A percentile compares a stretch with the other conserved stretches of the same genome.
These are phyloP conservation scores for Erodium chrysanthum DNA, from an alignment of 441 rosid species.

Conservation along the genomic window DNA sequence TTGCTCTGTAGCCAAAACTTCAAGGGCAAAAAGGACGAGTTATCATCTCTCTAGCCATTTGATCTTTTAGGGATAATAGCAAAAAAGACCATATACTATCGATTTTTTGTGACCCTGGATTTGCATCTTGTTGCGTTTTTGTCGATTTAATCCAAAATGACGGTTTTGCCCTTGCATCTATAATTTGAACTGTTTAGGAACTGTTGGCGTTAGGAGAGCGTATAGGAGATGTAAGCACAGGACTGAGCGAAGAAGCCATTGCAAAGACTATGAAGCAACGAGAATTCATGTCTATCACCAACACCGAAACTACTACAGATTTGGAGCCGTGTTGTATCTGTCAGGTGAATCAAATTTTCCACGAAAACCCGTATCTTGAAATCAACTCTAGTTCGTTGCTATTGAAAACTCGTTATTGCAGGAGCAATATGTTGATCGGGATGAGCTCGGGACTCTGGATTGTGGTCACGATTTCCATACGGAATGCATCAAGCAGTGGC, in stretches of 20 bases:
- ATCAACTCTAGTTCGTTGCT: too few species aligned
- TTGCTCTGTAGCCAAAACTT: too few species aligned
- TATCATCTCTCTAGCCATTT: too few species aligned
- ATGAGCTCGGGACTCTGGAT: conserved; percentile 59
- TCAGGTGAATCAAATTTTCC: conserved; percentile 39
- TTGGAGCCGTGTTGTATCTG: conserved; percentile 73
- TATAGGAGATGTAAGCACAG: conserved; percentile 74
- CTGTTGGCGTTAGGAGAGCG: conserved; percentile 74
- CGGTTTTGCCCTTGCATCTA: too few species aligned
- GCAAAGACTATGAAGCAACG: conserved; percentile 44
- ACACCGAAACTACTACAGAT: conserved; percentile 26
- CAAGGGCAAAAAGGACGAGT: too few species aligned
- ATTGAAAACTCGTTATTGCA: conserved; percentile 19
- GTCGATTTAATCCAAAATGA: too few species aligned
- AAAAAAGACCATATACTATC: too few species aligned
- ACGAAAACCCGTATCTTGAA: too few species aligned
- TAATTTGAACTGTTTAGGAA: conserved; percentile 35
- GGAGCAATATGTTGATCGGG: conserved; percentile 62
- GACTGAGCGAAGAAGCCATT: conserved; percentile 55
- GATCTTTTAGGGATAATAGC: too few species aligned
- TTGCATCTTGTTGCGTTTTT: too few species aligned
- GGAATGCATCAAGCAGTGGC: conserved; percentile 76
- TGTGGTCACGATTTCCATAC: neutral
- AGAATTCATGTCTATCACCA: conserved; percentile 22
- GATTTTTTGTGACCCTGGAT: too few species aligned